A percentile compares a stretch with the other conserved stretches of the same genome.
Conservation (phyloP, 352 stramenopile genomes). For the Thalassiosira hispida region DNA sequence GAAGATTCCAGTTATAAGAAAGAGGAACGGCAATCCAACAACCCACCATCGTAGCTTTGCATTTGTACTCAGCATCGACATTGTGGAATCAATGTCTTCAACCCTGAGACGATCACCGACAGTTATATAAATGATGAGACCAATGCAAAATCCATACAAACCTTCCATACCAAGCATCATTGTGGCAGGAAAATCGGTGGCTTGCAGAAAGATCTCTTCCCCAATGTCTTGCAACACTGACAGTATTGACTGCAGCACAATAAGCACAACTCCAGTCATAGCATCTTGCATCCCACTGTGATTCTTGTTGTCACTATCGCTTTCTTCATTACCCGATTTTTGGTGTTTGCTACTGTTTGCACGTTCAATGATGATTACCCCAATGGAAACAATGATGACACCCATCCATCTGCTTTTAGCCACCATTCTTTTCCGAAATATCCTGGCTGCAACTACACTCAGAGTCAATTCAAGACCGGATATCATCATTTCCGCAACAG, state of each 20-base stretch:
- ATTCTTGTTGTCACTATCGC: conserved; percentile 4
- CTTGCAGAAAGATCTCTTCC: conserved; percentile 64
- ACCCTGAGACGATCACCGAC: conserved; percentile 20
- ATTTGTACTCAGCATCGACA: conserved; percentile 1
- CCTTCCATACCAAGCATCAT: conserved; percentile 55
- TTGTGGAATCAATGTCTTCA: conserved; percentile 14
- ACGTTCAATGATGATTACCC: conserved; percentile 26
- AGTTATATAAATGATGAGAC: conserved; percentile 33
- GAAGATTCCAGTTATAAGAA: conserved; percentile 48
- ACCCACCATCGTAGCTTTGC: conserved; percentile 5
- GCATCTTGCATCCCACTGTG: neutral
- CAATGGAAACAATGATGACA: conserved; percentile 40
- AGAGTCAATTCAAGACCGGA: conserved; percentile 51
- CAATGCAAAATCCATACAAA: conserved; percentile 43
- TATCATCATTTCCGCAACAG: conserved; percentile 61
- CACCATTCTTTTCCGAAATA: conserved; percentile 40
- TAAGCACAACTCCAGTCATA: conserved; percentile 38
- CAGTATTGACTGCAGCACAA: conserved; percentile 43
- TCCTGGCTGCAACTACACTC: conserved; percentile 28
- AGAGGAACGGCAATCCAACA: conserved; percentile 23
- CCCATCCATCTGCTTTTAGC: conserved; percentile 34
- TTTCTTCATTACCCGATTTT: conserved; percentile 4
- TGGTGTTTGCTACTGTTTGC: conserved; percentile 17
- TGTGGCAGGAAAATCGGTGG: conserved; percentile 42
- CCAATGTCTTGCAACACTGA: conserved; percentile 50